Conservation (phyloP, 2,329 filamentous ascomycete species). For the Leptographium flavum region DNA sequence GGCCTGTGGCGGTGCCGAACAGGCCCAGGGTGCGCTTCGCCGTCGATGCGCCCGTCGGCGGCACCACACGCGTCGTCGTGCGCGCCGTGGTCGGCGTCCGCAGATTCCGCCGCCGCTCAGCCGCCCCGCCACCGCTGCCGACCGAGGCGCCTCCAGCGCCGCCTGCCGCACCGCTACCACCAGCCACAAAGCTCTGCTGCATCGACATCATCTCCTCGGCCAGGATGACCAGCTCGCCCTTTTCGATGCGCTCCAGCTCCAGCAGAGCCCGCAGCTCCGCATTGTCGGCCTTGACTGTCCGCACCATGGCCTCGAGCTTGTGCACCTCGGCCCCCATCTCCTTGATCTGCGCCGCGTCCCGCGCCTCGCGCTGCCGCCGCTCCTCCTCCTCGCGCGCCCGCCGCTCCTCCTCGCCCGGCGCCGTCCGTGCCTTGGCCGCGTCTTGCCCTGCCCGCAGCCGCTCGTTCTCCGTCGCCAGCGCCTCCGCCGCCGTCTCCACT, state of each 20-base stretch:
- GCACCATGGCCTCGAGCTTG: constrained; percentile 59
- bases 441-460: constrained; percentile 53
- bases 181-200: constrained; percentile 30
- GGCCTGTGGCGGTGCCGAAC: not conserved
- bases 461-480: constrained; percentile 61
- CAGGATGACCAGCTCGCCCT: constrained; percentile 66
- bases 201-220: constrained; percentile 76
- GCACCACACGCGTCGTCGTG: not conserved
- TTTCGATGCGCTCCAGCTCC: constrained; percentile 64
- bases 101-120: not conserved
- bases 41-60: not conserved
- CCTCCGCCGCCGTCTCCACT: constrained; percentile 56
- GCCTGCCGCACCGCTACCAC: not conserved
- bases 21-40: not conserved
- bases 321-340: constrained; percentile 61
- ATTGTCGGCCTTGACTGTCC: constrained; percentile 56
- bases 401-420: constrained; percentile 26
- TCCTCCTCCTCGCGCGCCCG: constrained; percentile 34
- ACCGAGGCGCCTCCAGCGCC: not conserved
- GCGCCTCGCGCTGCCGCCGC: constrained; percentile 42
- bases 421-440: constrained; percentile 46
- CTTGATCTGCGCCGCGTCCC: constrained; percentile 51
- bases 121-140: constrained; percentile 5
- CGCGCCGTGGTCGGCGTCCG: not conserved
- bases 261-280: constrained; percentile 49